Evolutionary conservation across 768 basidiomycete species (phyloP).

Genomic region (Kwoniella dendrophila): DNA sequence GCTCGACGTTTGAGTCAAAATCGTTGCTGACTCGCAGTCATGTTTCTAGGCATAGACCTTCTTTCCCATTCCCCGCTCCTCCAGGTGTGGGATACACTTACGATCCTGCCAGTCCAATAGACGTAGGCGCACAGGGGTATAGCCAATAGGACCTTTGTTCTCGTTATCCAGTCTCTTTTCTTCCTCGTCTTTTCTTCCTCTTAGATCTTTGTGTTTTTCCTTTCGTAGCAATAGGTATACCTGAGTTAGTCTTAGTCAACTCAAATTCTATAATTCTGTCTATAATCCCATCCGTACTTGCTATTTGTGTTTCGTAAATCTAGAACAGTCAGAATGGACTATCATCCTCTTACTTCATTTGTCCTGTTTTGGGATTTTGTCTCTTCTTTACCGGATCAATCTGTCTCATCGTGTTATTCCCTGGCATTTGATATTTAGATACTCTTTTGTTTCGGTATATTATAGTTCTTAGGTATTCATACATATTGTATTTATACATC

Average conservation of each 20-base stretch:
- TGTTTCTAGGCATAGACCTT: conserved; percentile 48
- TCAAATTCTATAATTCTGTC: not conserved
- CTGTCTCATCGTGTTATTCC: too few species aligned
- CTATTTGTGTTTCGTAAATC: not conserved
- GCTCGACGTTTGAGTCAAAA: not conserved
- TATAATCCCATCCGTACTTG: not conserved
- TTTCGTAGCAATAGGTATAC: not conserved
- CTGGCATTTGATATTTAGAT: too few species aligned
- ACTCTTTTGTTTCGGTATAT: too few species aligned
- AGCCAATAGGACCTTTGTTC: conserved; percentile 19
- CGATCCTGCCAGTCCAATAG: conserved; percentile 31
- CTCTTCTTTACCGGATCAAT: too few species aligned
- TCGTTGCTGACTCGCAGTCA: not conserved
- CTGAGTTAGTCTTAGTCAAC: not conserved
- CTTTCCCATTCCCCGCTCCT: conserved; percentile 54
- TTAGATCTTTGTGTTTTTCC: not conserved
- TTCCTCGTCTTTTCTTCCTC: not conserved
- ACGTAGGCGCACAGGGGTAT: conserved; percentile 23
- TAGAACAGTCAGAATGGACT: too few species aligned
- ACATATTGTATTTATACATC: too few species aligned
- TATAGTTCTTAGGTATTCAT: too few species aligned
- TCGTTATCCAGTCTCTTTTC: not conserved
- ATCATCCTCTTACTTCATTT: too few species aligned
- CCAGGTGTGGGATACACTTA: conserved; percentile 35
- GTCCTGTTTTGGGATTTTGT: too few species aligned